Evolutionary conservation across 352 stramenopile species (phyloP).

Genomic region (Poterioochromonas sp.): DNA sequence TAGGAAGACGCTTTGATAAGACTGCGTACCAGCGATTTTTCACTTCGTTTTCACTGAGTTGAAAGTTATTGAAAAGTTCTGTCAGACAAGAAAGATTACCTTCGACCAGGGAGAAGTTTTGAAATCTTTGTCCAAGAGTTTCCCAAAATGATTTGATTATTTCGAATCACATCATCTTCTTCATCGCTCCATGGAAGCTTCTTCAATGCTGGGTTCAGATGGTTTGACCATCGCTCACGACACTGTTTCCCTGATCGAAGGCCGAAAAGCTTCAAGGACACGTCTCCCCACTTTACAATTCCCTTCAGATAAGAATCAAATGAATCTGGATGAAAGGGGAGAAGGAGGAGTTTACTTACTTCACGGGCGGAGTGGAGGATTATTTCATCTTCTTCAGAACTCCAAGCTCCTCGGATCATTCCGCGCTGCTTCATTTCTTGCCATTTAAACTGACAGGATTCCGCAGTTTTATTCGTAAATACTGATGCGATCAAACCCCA

Average conservation of each 20-base stretch:
- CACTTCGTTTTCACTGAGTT: slow-evolving; percentile 12
- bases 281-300: not conserved
- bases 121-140: slow-evolving; percentile 22
- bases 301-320: not conserved
- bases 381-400: not conserved
- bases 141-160: not conserved
- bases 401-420: not conserved
- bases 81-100: not conserved
- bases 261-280: not conserved
- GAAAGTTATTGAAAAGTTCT: not conserved
- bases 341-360: not conserved
- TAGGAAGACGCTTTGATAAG: no score
- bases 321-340: not conserved
- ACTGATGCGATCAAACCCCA: no score
- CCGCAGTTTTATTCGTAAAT: no score
- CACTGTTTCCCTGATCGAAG: slow-evolving; percentile 84
- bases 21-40: slow-evolving; percentile 21
- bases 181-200: slow-evolving; percentile 79
- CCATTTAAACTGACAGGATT: no score
- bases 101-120: not conserved
- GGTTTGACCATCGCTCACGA: slow-evolving; percentile 82
- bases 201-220: slow-evolving; percentile 81
- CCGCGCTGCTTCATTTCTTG: no score
- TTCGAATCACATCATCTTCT: slow-evolving; percentile 37
- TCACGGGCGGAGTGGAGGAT: not conserved